Conservation (phyloP, 2,329 filamentous ascomycete species). For the Tolypocladium tropicale region DNA sequence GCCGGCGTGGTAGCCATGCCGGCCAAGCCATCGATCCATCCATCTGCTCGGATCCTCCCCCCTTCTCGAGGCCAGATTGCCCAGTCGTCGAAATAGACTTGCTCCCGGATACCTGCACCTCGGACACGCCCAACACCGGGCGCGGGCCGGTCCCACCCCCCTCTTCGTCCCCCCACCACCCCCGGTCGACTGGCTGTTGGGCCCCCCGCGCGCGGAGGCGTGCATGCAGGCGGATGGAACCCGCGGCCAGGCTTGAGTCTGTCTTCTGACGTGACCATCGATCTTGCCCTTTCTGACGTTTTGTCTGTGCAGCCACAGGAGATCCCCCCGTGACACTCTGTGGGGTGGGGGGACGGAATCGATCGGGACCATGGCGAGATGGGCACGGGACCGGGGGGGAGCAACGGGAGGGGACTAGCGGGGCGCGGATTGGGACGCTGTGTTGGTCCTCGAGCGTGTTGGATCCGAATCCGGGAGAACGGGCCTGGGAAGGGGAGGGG, state of each 20-base stretch:
- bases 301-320: not conserved
- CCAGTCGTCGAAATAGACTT: conserved; percentile 1
- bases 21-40: too few relatives aligned
- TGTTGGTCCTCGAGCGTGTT: not conserved
- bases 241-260: not conserved
- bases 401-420: too few relatives aligned
- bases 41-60: not conserved
- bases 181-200: not conserved
- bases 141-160: not conserved
- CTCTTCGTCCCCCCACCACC: too few relatives aligned
- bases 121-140: not conserved
- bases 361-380: not conserved
- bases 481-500: not conserved
- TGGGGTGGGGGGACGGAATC: not conserved
- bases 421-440: not conserved
- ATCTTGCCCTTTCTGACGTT: too few relatives aligned
- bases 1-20: too few relatives aligned
- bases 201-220: not conserved
- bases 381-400: not conserved
- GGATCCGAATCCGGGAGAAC: not conserved
- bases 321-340: not conserved
- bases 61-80: not conserved
- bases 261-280: too few relatives aligned
- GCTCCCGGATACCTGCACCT: not conserved
- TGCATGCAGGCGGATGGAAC: not conserved